Evolutionary conservation across 2,329 filamentous ascomycete genomes (phyloP).

Genomic region (Trichoderma breve): DNA sequence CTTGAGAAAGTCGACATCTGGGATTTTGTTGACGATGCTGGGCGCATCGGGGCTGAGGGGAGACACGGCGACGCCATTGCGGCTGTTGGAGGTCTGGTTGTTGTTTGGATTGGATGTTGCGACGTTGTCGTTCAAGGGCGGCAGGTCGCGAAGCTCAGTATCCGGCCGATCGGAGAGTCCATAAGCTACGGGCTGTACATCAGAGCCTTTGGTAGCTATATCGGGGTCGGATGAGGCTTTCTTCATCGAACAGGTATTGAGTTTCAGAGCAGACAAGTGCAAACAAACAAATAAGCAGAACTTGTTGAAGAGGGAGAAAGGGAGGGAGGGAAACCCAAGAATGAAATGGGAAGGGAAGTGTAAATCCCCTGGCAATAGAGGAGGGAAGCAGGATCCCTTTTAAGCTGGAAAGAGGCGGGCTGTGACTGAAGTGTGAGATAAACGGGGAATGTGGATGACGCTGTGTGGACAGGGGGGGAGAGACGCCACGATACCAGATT

Average conservation of each 20-base stretch:
- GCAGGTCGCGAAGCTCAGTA: conserved; percentile 28
- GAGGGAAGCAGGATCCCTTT: conserved; percentile 12
- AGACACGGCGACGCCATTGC: conserved; percentile 17
- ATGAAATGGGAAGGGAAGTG: not conserved
- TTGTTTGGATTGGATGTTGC: conserved; percentile 24
- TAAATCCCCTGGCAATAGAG: not conserved
- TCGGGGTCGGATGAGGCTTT: conserved; percentile 54
- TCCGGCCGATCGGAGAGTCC: conserved; percentile 43
- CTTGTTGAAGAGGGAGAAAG: not conserved
- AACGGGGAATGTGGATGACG: conserved; percentile 18
- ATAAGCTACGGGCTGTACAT: conserved; percentile 55
- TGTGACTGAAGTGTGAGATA: not conserved
- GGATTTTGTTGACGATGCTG: conserved; percentile 23
- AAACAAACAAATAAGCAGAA: not conserved
- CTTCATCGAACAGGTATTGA: conserved; percentile 58
- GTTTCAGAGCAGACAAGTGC: conserved; percentile 16
- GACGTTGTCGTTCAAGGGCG: conserved; percentile 16
- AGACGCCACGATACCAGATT: not conserved
- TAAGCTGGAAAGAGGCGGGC: conserved; percentile 6
- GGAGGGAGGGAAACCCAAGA: not conserved
- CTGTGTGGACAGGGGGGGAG: not conserved
- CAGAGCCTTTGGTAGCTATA: conserved; percentile 57
- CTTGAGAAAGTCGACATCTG: conserved; percentile 27
- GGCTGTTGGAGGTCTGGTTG: conserved; percentile 29
- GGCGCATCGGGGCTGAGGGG: conserved; percentile 15